These are phyloP conservation scores for Clathrospora elynae DNA, from an alignment of 2,329 filamentous ascomycete genomes.

Conservation along the genomic window DNA sequence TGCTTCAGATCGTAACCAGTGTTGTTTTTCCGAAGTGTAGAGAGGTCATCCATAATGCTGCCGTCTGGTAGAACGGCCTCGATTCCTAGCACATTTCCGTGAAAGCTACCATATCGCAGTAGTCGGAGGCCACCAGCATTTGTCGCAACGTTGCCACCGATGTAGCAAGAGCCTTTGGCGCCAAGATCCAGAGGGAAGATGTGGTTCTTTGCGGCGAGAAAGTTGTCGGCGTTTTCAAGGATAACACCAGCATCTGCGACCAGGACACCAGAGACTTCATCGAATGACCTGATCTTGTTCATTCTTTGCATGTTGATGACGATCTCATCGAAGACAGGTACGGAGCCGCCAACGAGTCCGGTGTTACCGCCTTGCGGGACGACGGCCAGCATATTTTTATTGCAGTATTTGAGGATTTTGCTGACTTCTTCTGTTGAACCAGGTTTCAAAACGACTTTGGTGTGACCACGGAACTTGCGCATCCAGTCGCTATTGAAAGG, in stretches of 20 bases:
- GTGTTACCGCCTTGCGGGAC: constrained; percentile 98
- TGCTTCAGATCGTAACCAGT: constrained; percentile 98
- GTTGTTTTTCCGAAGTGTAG: constrained; percentile 93
- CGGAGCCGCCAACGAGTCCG: constrained; percentile 90
- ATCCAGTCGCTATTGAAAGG: constrained; percentile 98
- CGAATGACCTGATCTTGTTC: constrained; percentile 89
- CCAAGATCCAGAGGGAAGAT: constrained; percentile 97
- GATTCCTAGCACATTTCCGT: constrained; percentile 88
- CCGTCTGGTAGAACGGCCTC: constrained; percentile 94
- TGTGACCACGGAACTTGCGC: constrained; percentile 94
- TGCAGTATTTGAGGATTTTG: constrained; percentile 91
- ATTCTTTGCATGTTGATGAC: constrained; percentile 88
- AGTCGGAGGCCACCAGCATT: constrained; percentile 92
- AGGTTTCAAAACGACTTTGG: constrained; percentile 84
- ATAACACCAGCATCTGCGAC: constrained; percentile 92
- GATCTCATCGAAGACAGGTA: constrained; percentile 98
- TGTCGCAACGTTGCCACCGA: constrained; percentile 93
- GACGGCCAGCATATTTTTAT: constrained; percentile 86
- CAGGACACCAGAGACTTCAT: constrained; percentile 87
- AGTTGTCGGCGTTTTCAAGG: constrained; percentile 85
- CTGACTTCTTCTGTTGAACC: constrained; percentile 85
- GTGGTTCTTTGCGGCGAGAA: constrained; percentile 79
- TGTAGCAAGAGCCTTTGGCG: constrained; percentile 94
- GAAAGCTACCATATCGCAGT: constrained; percentile 89
- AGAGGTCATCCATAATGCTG: constrained; percentile 87